Evolutionary conservation across 2,329 filamentous ascomycete species (phyloP).

Genomic region (Albifimbria verrucaria): DNA sequence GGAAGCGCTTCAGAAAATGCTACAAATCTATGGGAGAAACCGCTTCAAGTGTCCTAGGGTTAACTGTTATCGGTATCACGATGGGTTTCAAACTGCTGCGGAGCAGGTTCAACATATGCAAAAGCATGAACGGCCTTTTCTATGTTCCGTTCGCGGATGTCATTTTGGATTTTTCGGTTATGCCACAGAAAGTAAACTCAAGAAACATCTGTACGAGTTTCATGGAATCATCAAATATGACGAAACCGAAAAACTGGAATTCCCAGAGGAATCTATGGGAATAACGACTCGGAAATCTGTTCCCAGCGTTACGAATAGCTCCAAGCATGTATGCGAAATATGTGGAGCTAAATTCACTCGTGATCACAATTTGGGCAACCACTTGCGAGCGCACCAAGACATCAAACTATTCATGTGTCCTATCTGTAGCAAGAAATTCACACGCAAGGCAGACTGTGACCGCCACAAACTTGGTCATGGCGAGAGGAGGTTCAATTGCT

Average conservation of each 20-base stretch:
- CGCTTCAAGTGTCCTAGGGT: conserved; percentile 7
- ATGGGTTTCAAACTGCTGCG: background rate
- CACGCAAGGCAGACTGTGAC: background rate
- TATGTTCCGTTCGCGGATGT: background rate
- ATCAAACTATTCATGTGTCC: background rate
- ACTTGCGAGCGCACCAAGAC: background rate
- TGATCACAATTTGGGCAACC: background rate
- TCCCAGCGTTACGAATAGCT: background rate
- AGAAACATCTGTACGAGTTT: background rate
- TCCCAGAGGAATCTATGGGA: background rate
- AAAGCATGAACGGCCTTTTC: conserved; percentile 1
- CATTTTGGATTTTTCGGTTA: background rate
- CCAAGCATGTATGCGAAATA: background rate
- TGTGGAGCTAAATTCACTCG: background rate
- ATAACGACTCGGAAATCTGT: background rate
- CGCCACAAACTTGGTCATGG: background rate
- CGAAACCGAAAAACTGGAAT: background rate
- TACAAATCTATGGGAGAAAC: conserved; percentile 3
- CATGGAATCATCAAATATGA: background rate
- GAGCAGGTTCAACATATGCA: background rate
- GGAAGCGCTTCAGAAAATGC: background rate
- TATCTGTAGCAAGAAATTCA: background rate
- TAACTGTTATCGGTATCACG: background rate
- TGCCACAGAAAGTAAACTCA: background rate
- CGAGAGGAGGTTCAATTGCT: background rate